Base-by-base conservation (phyloP, 495 filamentous ascomycete genomes). In the Penicillium diatomitis region DNA sequence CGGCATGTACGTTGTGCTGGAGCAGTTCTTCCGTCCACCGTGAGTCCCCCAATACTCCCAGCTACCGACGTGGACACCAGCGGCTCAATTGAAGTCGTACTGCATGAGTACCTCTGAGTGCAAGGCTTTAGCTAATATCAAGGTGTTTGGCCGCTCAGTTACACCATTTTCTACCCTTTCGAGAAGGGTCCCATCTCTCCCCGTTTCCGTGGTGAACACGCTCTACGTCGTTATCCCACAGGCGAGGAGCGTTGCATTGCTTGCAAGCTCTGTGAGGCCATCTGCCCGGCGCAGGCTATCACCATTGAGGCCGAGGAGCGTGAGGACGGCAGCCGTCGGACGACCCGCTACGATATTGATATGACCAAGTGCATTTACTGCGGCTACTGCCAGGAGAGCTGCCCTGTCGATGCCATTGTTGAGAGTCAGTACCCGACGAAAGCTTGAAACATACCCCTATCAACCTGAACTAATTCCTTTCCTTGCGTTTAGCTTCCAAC, bases 281-380 rank as follows among this genome's bases (percentile, higher is more conserved):
- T 98, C 67, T 98, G 92, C 77, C 92, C 92, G 8, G 92, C 92
- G 27, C 83, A 90, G 70, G 90, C 90, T 56, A 98, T 97, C 65
- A 97, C 91, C 27, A 98, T 98, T 59, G 92, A 98, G 73, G 94
- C 92, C 41, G 92, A 98, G 63, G 92, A 98, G 73, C 89, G 92
- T 69, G 87, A 84, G 61, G 92, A 98, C 61, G 92, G 92, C 39
- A 92, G 87, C 57, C 80, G 92, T 62, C 80, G 92, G 60, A 98
- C 92, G 41, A 96, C 91, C 44, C 82, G 90, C 63, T 98, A 98
- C 72, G 92, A 98, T 72, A 95, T 98, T 67, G 92, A 98, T 76
- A 98, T 98, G 92, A 97, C 92, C 64, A 98, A 98, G 77, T 98
- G 92, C 72, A 98, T 98, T 66, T 98, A 97, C 79, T 98, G 92